A percentile compares a stretch with the other conserved stretches of the same genome.
Evolutionary conservation across 1,284 basidiomycete genomes (phyloP).

Genomic region (Phaffia rhodozyma): DNA sequence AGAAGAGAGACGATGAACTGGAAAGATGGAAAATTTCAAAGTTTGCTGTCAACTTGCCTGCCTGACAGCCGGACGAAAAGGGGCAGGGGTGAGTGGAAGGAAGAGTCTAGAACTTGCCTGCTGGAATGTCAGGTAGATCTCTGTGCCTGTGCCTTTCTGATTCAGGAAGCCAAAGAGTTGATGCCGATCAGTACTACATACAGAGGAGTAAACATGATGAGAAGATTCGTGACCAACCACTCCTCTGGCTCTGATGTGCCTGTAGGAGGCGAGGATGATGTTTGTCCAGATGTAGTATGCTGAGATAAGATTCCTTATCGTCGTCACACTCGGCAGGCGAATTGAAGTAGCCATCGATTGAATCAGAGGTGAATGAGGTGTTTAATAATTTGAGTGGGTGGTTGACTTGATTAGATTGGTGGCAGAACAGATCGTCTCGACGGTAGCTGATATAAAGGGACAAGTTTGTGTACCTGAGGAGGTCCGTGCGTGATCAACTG

Average conservation of each 20-base stretch:
- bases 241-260: conserved; percentile 67
- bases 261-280: conserved; percentile 41
- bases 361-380: no score
- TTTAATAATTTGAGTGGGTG: no score
- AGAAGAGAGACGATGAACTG: conserved; percentile 52
- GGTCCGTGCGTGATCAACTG: no score
- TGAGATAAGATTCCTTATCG: conserved; percentile 47
- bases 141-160: conserved; percentile 21
- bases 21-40: conserved; percentile 20
- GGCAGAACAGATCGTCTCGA: no score
- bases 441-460: no score
- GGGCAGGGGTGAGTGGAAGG: neutral
- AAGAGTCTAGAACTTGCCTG: neutral
- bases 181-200: neutral
- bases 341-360: no score
- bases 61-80: neutral
- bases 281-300: conserved; percentile 49
- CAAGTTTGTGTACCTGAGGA: no score
- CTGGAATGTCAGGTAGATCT: conserved; percentile 26
- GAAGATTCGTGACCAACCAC: conserved; percentile 26
- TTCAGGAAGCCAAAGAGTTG: neutral
- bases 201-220: neutral
- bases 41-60: conserved; percentile 24
- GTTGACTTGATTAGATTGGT: no score
- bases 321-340: no score